Conservation (phyloP, 148 eudicot species). For the Heliosperma pusillum region DNA sequence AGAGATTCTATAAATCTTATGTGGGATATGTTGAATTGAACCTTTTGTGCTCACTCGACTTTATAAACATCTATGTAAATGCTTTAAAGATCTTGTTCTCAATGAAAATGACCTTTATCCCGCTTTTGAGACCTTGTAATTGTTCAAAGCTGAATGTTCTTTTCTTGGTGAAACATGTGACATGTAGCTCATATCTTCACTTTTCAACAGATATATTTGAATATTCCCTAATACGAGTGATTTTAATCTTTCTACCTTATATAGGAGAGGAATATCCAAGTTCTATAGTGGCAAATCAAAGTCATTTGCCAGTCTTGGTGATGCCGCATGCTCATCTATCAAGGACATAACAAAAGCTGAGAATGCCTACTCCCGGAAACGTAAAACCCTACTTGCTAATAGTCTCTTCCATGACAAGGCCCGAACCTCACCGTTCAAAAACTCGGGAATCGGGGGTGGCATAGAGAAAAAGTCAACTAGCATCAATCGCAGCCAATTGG, state of each 20-base stretch:
- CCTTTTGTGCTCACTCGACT: slow-evolving; percentile 7
- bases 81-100: slow-evolving; percentile 2
- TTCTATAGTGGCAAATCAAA: slow-evolving; percentile 82
- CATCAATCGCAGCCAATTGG: slow-evolving; percentile 36
- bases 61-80: slow-evolving; percentile 2
- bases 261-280: slow-evolving; percentile 71
- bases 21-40: slow-evolving; percentile 11
- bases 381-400: slow-evolving; percentile 52
- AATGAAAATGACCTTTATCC: not conserved
- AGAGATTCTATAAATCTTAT: slow-evolving; percentile 17
- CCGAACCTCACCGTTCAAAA: slow-evolving; percentile 23
- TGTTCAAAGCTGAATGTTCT: slow-evolving; percentile 7
- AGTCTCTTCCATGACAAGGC: slow-evolving; percentile 34
- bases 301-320: slow-evolving; percentile 59
- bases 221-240: slow-evolving; percentile 20
- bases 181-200: no score
- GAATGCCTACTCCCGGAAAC: slow-evolving; percentile 54
- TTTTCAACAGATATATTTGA: slow-evolving; percentile 7
- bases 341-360: slow-evolving; percentile 63
- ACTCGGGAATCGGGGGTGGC: slow-evolving; percentile 41
- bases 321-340: slow-evolving; percentile 40
- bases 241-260: slow-evolving; percentile 16
- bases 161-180: slow-evolving; percentile 8
- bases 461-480: slow-evolving; percentile 41
- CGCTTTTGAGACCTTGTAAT: not conserved